Percentiles rank a stretch among this genome's conserved stretches.
Evolutionary conservation across 441 rosid species (phyloP).

Genomic region (Adansonia madagascariensis): DNA sequence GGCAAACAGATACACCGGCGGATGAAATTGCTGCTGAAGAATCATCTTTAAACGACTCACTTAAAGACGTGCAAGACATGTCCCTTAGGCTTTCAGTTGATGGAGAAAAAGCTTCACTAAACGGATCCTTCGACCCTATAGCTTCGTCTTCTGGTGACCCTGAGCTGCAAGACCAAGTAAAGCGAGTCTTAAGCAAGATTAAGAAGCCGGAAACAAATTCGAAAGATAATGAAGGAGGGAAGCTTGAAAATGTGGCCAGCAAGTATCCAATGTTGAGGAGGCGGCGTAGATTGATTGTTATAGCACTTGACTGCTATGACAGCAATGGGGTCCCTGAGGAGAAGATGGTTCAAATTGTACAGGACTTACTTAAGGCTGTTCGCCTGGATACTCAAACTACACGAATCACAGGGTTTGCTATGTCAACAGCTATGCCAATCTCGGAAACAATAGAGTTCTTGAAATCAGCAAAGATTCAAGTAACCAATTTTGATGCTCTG

Average conservation of each 20-base stretch:
- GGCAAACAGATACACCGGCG: constrained; percentile 87
- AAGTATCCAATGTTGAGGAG: constrained; percentile 82
- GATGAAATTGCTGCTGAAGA: constrained; percentile 63
- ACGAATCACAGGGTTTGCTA: constrained; percentile 67
- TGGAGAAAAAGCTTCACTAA: constrained; percentile 74
- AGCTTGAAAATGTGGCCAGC: constrained; percentile 52
- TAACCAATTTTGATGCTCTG: constrained; percentile 79
- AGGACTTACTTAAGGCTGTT: constrained; percentile 65
- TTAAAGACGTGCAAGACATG: constrained; percentile 91
- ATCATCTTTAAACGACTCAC: constrained; percentile 83
- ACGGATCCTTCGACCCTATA: constrained; percentile 54
- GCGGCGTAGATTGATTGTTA: constrained; percentile 69
- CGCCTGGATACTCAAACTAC: constrained; percentile 64
- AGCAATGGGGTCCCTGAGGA: constrained; percentile 62
- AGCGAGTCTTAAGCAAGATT: constrained; percentile 71
- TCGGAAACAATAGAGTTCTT: constrained; percentile 65
- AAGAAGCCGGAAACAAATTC: constrained; percentile 53
- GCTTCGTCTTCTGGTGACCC: constrained; percentile 47
- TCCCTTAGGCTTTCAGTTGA: constrained; percentile 92
- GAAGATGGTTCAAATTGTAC: constrained; percentile 64
- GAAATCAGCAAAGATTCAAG: constrained; percentile 67
- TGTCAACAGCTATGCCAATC: constrained; percentile 82
- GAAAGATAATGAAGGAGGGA: constrained; percentile 54
- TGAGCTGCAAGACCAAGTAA: constrained; percentile 65
- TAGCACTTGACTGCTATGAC: constrained; percentile 81